phyloP scores from a whole-genome alignment of 805 yeast genomes.

The Barnettozyma sucrosica region DNA sequence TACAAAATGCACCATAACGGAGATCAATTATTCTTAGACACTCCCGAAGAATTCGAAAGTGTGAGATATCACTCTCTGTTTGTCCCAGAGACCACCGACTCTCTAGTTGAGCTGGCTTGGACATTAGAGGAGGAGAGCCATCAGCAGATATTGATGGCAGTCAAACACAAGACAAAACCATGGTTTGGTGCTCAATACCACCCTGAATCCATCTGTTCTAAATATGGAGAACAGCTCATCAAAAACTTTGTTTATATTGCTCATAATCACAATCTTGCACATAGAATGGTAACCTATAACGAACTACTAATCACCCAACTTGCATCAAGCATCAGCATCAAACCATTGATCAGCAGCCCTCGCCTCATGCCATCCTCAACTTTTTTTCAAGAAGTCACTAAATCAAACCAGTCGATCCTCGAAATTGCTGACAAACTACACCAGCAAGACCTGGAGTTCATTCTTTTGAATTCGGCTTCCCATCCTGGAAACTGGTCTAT shows the following conservation, averaged over 20 bases:
- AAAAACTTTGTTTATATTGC: conserved; percentile 44
- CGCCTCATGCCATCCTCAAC: background rate
- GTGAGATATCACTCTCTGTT: conserved; percentile 88
- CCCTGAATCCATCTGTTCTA: conserved; percentile 90
- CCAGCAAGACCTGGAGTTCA: conserved; percentile 36
- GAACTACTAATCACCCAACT: conserved; percentile 8
- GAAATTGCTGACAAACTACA: conserved; percentile 47
- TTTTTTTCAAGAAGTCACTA: conserved; percentile 1
- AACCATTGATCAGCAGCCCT: conserved; percentile 13
- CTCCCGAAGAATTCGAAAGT: conserved; percentile 46
- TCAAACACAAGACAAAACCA: conserved; percentile 51
- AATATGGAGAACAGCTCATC: conserved; percentile 53
- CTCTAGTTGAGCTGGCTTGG: conserved; percentile 54
- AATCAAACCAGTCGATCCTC: conserved; percentile 26
- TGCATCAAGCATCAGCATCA: conserved; percentile 9
- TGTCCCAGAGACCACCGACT: conserved; percentile 30
- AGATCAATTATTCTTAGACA: conserved; percentile 36
- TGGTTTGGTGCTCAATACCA: conserved; percentile 95
- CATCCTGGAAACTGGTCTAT: conserved; percentile 86
- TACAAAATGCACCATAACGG: conserved; percentile 33
- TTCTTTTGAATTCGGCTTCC: conserved; percentile 72
- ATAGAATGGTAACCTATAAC: conserved; percentile 18
- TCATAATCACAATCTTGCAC: conserved; percentile 18
- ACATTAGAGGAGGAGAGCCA: conserved; percentile 32
- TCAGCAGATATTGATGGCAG: conserved; percentile 70